Evolutionary conservation across 495 filamentous ascomycete species (phyloP).

Genomic region (Aspergillus haitiensis): DNA sequence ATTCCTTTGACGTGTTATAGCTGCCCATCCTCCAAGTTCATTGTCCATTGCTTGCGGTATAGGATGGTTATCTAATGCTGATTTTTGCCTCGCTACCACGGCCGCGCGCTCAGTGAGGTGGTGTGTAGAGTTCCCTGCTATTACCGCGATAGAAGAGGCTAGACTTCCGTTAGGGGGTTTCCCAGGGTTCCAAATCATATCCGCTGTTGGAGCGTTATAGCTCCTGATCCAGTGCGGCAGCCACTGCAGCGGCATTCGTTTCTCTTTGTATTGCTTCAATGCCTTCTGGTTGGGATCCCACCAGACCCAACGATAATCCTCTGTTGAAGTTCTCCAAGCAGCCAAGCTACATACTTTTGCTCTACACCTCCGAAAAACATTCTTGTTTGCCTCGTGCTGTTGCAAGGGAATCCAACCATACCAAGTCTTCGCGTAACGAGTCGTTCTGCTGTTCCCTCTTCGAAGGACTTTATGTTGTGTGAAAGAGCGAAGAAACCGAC

Average conservation of each 20-base stretch:
- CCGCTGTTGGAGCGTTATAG: constrained; percentile 29
- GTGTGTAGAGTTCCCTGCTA: no score
- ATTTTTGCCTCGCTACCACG: no score
- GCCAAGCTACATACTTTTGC: constrained; percentile 27
- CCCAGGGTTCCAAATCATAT: constrained; percentile 33
- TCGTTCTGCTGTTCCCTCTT: constrained; percentile 31
- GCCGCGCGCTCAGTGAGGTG: no score
- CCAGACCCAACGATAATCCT: constrained; percentile 45
- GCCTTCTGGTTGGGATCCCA: constrained; percentile 40
- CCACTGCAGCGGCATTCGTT: constrained; percentile 21
- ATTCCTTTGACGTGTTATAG: no score
- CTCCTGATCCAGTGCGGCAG: constrained; percentile 31
- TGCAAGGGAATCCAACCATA: constrained; percentile 46
- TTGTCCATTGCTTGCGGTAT: no score
- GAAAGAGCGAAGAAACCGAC: constrained; percentile 38
- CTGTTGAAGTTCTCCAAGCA: constrained; percentile 38
- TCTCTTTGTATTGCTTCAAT: constrained; percentile 19
- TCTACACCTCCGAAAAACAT: constrained; percentile 23
- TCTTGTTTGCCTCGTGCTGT: constrained; percentile 36
- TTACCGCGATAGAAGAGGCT: no score
- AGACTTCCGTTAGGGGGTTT: background rate
- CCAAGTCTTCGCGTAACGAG: constrained; percentile 47
- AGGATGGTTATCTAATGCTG: no score
- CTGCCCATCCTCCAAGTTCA: no score
- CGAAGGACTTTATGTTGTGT: constrained; percentile 36